A percentile compares a stretch with the other conserved stretches of the same genome.
Conservation (phyloP, 164 flowering plant genomes). For the Platanus orientalis region DNA sequence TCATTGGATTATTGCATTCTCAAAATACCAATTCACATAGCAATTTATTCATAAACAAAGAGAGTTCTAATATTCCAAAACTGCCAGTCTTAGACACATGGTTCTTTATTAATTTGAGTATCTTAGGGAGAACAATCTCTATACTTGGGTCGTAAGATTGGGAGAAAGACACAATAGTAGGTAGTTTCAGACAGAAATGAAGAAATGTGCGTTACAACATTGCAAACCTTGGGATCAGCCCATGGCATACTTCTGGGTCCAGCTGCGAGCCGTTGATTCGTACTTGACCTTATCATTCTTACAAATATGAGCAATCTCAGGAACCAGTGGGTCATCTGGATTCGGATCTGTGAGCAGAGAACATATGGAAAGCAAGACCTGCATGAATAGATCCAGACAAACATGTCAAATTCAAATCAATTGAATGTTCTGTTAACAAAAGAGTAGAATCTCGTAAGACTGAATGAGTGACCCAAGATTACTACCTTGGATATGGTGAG, state of each 20-base stretch:
- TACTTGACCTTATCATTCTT: constrained; percentile 50
- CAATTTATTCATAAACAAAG: no score
- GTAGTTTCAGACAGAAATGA: neutral
- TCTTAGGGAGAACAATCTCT: neutral
- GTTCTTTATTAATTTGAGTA: neutral
- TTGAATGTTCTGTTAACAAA: neutral
- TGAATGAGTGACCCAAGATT: neutral
- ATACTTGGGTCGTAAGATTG: neutral
- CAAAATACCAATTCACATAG: no score
- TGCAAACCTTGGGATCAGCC: constrained; percentile 17
- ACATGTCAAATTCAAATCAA: neutral
- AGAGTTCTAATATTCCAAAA: no score
- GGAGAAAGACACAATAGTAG: neutral
- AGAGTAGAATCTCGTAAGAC: no score
- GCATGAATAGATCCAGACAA: constrained; percentile 11
- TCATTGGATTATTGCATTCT: no score
- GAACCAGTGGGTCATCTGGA: constrained; percentile 66
- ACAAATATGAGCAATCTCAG: constrained; percentile 69
- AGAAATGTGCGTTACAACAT: neutral
- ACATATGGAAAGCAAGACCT: constrained; percentile 70
- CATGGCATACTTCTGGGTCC: constrained; percentile 68
- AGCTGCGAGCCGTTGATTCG: constrained; percentile 54
- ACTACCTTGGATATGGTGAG: constrained; percentile 64
- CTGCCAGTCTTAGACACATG: no score
- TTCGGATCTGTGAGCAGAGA: constrained; percentile 63